Evolutionary conservation across 1,284 basidiomycete species (phyloP), one percentile per base, ranked within the genome.

Genomic region (Puccinia triticina): DNA sequence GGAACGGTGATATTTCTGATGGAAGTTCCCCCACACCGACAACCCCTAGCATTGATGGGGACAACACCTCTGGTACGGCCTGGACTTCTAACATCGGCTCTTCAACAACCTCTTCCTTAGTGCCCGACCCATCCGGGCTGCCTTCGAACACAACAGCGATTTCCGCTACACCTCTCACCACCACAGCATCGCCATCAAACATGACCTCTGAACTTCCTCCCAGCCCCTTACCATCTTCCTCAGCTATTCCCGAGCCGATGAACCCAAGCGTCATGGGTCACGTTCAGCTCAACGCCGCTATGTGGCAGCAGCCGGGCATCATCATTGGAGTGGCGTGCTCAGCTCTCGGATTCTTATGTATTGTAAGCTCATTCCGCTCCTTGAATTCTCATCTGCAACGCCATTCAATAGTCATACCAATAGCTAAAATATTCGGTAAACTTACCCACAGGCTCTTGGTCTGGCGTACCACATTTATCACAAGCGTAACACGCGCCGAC

Each of bases 271-370:
- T 73, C 32, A 73, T 73, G 32, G 71, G 50, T 0, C 71, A 73
- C 34, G 34, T n/a, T 8, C 12, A 11, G 50, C 29, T 73, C 8
- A 55, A 55, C 55, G 29, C 26, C 26, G 16, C 11, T 1, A 73
- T 55, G 71, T 55, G 32, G 71, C 71, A 55, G 21, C 48, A 53
- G 26, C 71, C 71, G 21, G 71, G 71, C 2, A 55, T 73, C 10
- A 34, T 73, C 23, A 73, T 73, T 23, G 71, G 71, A 37, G 48
- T 73, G 18, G 26, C 48, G 12, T 73, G 71, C 71, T 73, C 48
- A 10, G 11, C 50, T 7, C 48, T 73, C 2, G 71, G 71, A 7
- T 14, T 73, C 37, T 23, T 55, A 53, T 73, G 71, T 73, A 40
- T 73, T 34, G 71, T 73, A 73, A 73, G 71, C 14, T 32, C 7